These are phyloP conservation scores for Ehretia macrophylla DNA, from an alignment of 257 asterid genomes.

Conservation along the genomic window DNA sequence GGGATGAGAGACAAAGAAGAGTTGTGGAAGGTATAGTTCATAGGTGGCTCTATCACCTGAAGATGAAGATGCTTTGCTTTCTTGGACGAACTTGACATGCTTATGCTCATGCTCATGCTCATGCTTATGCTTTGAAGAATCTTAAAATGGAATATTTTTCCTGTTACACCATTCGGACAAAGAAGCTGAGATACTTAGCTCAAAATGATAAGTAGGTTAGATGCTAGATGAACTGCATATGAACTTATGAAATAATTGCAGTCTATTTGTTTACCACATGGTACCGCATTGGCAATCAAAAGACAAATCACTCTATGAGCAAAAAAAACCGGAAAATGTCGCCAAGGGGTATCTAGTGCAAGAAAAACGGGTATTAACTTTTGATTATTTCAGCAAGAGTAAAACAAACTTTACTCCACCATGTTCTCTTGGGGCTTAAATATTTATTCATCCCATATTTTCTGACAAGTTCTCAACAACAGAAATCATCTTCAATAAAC, in stretches of 20 bases:
- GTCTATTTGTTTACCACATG: no score
- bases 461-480: no score
- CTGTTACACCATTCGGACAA: constrained; percentile 34
- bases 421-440: no score
- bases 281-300: no score
- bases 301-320: no score
- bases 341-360: no score
- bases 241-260: not conserved
- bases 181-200: not conserved
- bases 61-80: constrained; percentile 38
- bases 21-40: not conserved
- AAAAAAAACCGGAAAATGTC: no score
- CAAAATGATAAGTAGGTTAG: not conserved
- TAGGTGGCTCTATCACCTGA: constrained; percentile 40
- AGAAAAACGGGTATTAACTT: no score
- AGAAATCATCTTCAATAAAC: no score
- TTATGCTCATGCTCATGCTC: constrained; percentile 32
- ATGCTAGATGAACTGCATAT: not conserved
- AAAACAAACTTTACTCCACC: no score
- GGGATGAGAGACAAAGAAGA: not conserved
- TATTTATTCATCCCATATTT: no score
- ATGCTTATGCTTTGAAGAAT: constrained; percentile 47
- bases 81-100: constrained; percentile 28
- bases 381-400: no score
- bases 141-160: constrained; percentile 61